Percentiles rank a stretch among this genome's conserved stretches.
Evolutionary conservation across 2,329 filamentous ascomycete genomes (phyloP).

Genomic region (Lachnellula subtilissima): DNA sequence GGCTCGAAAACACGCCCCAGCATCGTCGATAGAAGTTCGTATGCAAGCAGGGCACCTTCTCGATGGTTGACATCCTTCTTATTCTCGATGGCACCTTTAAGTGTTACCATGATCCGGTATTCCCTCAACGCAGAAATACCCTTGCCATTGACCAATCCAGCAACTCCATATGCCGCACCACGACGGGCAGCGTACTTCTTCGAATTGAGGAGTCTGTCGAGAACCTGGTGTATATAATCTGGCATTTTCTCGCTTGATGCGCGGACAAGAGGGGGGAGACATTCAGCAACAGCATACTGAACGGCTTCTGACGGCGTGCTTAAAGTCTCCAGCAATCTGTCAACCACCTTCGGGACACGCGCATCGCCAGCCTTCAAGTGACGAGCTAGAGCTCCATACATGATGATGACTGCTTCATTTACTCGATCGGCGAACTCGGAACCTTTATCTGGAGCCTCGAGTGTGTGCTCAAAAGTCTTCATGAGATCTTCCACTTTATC

Average conservation of each 20-base stretch:
- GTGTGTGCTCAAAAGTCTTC: conserved; percentile 80
- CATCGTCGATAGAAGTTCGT: conserved; percentile 82
- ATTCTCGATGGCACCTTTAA: conserved; percentile 83
- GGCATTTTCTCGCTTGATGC: conserved; percentile 73
- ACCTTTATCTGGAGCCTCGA: conserved; percentile 80
- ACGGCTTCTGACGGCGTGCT: conserved; percentile 95
- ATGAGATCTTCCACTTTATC: conserved; percentile 82
- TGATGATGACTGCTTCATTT: conserved; percentile 94
- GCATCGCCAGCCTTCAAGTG: conserved; percentile 82
- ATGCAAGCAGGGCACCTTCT: conserved; percentile 83
- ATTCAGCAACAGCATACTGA: conserved; percentile 93
- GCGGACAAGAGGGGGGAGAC: conserved; percentile 82
- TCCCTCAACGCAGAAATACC: conserved; percentile 79
- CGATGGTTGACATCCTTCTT: conserved; percentile 88
- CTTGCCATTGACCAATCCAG: conserved; percentile 82
- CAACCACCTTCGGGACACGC: conserved; percentile 83
- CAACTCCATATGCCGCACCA: conserved; percentile 91
- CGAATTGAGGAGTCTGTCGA: conserved; percentile 76
- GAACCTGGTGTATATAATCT: conserved; percentile 74
- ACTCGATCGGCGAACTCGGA: conserved; percentile 81
- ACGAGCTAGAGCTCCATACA: conserved; percentile 89
- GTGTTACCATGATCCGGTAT: conserved; percentile 75
- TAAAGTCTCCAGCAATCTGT: conserved; percentile 78
- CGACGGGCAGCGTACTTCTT: conserved; percentile 91
- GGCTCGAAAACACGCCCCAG: conserved; percentile 90